Percentiles rank a stretch among this genome's conserved stretches.
Evolutionary conservation across 2,329 filamentous ascomycete genomes (phyloP).

Genomic region (Curvularia sp.): DNA sequence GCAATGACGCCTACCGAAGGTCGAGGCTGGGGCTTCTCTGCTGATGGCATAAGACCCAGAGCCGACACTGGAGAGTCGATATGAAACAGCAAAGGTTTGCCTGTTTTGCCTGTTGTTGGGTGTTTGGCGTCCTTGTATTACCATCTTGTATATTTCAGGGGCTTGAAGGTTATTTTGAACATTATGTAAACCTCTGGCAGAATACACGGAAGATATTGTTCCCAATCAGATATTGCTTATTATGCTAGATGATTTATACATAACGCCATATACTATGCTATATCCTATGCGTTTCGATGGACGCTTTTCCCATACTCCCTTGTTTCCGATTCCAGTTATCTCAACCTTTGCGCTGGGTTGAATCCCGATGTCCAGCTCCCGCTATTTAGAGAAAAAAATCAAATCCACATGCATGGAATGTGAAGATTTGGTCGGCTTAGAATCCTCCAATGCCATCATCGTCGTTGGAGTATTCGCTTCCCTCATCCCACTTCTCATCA

Average conservation of each 20-base stretch:
- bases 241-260: not conserved
- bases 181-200: not conserved
- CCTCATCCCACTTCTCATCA: conserved; percentile 5
- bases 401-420: not conserved
- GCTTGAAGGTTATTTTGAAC: not conserved
- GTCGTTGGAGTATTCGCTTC: conserved; percentile 8
- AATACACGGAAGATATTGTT: not conserved
- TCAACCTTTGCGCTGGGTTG: not conserved
- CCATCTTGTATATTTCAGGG: not conserved
- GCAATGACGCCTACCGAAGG: conserved; percentile 52
- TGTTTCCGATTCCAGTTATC: not conserved
- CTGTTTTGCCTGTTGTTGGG: not conserved
- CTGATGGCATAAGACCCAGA: conserved; percentile 41
- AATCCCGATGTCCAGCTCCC: not conserved
- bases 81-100: conserved; percentile 2
- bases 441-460: conserved; percentile 16
- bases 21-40: conserved; percentile 38
- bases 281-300: not conserved
- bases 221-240: not conserved
- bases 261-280: not conserved
- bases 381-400: not conserved
- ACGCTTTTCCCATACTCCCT: not conserved
- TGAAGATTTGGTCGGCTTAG: not conserved
- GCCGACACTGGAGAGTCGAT: conserved; percentile 48
- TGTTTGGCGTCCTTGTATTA: not conserved